A percentile compares a stretch with the other conserved stretches of the same genome.
phyloP scores from a whole-genome alignment of 345 rosid species.

The Rhodamnia rubescens region DNA sequence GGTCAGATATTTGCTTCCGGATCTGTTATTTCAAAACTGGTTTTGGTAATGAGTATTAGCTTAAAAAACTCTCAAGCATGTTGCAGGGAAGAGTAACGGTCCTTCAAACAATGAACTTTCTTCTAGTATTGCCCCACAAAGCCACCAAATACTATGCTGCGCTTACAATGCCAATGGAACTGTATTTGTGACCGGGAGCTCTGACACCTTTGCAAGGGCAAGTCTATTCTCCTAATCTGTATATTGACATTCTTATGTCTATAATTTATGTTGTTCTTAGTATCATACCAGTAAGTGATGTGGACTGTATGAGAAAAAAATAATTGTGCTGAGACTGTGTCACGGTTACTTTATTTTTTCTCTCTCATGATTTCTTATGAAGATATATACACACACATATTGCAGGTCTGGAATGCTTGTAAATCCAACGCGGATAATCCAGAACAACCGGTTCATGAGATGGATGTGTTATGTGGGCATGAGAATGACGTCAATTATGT shows the following conservation, averaged over 20 bases:
- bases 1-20: slow-evolving; percentile 38
- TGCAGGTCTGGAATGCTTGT: slow-evolving; percentile 96
- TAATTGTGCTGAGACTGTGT: not conserved
- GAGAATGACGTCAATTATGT: slow-evolving; percentile 98
- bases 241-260: not conserved
- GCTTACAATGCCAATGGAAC: slow-evolving; percentile 97
- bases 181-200: slow-evolving; percentile 97
- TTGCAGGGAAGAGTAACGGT: slow-evolving; percentile 50
- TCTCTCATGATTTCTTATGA: not conserved
- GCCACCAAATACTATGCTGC: slow-evolving; percentile 82
- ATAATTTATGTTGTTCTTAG: not conserved
- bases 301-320: not conserved
- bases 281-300: not conserved
- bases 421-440: slow-evolving; percentile 50
- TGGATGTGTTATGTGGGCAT: slow-evolving; percentile 86
- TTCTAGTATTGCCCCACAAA: slow-evolving; percentile 44
- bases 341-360: not conserved
- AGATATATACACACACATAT: not conserved
- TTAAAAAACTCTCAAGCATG: slow-evolving; percentile 5
- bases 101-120: slow-evolving; percentile 43
- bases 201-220: slow-evolving; percentile 96
- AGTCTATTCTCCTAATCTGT: slow-evolving; percentile 16
- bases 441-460: slow-evolving; percentile 80
- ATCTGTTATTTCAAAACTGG: not conserved
- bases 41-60: slow-evolving; percentile 1